Conservation (phyloP, 768 basidiomycete genomes). For the Tephrocybe sp. region DNA sequence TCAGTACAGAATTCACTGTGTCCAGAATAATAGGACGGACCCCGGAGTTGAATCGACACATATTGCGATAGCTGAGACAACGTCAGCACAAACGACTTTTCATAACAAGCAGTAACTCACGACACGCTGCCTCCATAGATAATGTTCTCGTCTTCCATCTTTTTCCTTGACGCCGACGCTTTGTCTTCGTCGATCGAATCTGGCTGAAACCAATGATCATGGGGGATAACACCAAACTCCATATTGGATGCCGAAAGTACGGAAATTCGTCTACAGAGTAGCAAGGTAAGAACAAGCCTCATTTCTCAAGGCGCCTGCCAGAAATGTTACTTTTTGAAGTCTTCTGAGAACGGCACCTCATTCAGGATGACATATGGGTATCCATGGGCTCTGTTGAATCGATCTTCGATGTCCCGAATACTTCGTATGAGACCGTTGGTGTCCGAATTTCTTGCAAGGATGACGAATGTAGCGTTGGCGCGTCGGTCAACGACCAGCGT, state of each 20-base stretch:
- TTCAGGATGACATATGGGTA: constrained; percentile 93
- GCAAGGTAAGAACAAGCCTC: too few species aligned
- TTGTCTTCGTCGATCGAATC: constrained; percentile 73
- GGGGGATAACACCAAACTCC: constrained; percentile 67
- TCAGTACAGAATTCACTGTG: background rate
- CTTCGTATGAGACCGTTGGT: constrained; percentile 57
- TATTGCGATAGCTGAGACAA: constrained; percentile 60
- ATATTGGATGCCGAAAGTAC: constrained; percentile 24
- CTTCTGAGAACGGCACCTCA: constrained; percentile 74
- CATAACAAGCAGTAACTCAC: constrained; percentile 20
- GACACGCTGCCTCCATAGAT: constrained; percentile 43
- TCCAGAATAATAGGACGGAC: constrained; percentile 30
- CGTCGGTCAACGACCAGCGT: constrained; percentile 18
- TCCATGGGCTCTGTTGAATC: constrained; percentile 74
- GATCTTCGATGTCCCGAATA: constrained; percentile 74
- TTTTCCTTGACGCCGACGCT: constrained; percentile 54
- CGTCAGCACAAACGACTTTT: constrained; percentile 16
- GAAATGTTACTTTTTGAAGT: constrained; percentile 73
- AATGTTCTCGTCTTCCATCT: constrained; percentile 55
- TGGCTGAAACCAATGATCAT: constrained; percentile 76
- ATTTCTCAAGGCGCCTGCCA: too few species aligned
- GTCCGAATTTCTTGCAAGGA: constrained; percentile 68
- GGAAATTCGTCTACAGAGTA: constrained; percentile 21
- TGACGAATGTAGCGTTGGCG: constrained; percentile 41
- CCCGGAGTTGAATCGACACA: constrained; percentile 77